These are phyloP conservation scores for Uncinocarpus reesii DNA, from an alignment of 2,329 filamentous ascomycete genomes.

Conservation along the genomic window DNA sequence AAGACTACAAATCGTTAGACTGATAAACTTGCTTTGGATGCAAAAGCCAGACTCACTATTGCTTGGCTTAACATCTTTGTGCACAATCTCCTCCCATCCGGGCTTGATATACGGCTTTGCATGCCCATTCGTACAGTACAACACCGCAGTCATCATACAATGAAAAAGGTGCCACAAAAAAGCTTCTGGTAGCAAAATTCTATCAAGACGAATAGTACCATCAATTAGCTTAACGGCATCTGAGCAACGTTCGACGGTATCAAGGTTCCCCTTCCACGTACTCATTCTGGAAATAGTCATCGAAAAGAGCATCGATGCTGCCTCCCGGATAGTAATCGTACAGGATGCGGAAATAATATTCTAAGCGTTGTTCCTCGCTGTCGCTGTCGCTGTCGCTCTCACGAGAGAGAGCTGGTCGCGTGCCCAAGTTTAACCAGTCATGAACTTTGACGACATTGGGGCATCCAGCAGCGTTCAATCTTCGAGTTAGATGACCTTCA, in stretches of 20 bases:
- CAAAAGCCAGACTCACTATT: conserved; percentile 10
- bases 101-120: neutral
- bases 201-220: neutral
- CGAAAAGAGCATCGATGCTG: neutral
- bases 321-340: conserved; percentile 11
- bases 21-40: neutral
- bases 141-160: conserved; percentile 7
- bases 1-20: conserved; percentile 7
- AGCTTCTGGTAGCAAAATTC: conserved; percentile 11
- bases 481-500: conserved; percentile 11
- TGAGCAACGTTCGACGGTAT: no score
- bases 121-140: conserved; percentile 13
- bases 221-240: no score
- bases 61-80: conserved; percentile 13
- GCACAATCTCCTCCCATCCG: conserved; percentile 15
- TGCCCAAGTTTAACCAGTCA: conserved; percentile 8
- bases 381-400: neutral
- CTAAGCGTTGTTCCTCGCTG: neutral
- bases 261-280: no score
- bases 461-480: conserved; percentile 12
- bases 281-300: conserved; percentile 1
- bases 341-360: conserved; percentile 10
- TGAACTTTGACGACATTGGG: conserved; percentile 14
- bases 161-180: conserved; percentile 15
- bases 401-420: neutral